These are phyloP conservation scores for Papiliotrema fonsecae DNA, from an alignment of 1,284 basidiomycete species.

Conservation along the genomic window DNA sequence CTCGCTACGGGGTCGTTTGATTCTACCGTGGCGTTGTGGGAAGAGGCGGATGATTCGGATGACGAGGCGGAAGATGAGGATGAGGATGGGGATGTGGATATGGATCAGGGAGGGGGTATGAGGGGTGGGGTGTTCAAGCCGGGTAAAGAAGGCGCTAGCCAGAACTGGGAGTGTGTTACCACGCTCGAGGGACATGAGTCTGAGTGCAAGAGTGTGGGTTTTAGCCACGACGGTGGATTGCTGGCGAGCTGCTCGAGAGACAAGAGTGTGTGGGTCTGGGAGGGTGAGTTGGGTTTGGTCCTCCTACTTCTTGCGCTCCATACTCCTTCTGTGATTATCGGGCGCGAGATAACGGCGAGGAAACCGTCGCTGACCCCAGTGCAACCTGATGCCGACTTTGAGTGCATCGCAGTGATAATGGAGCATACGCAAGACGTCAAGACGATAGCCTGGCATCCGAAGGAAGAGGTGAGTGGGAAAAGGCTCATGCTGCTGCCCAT, in stretches of 20 bases:
- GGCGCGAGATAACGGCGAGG: neutral
- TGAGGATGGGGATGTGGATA: conserved; percentile 27
- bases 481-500: no score
- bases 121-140: conserved; percentile 3
- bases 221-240: conserved; percentile 69
- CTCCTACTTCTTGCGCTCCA: no score
- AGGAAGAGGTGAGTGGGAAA: conserved; percentile 70
- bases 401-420: conserved; percentile 93
- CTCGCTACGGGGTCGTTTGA: conserved; percentile 97
- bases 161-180: conserved; percentile 61
- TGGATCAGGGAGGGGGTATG: conserved; percentile 25
- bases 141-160: conserved; percentile 27
- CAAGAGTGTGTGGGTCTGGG: conserved; percentile 99
- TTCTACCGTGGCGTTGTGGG: conserved; percentile 88
- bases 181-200: conserved; percentile 94
- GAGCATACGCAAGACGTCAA: conserved; percentile 98
- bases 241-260: conserved; percentile 91
- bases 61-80: conserved; percentile 48
- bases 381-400: conserved; percentile 87
- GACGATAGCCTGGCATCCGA: conserved; percentile 89
- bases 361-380: conserved; percentile 51
- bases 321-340: no score
- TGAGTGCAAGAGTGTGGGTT: conserved; percentile 93
- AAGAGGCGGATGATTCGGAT: conserved; percentile 54
- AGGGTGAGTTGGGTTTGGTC: conserved; percentile 58